Percentiles rank a stretch among this genome's conserved stretches.
Evolutionary conservation across 371 early-diverging fungal species (phyloP).

Genomic region (Batkoa obscura): DNA sequence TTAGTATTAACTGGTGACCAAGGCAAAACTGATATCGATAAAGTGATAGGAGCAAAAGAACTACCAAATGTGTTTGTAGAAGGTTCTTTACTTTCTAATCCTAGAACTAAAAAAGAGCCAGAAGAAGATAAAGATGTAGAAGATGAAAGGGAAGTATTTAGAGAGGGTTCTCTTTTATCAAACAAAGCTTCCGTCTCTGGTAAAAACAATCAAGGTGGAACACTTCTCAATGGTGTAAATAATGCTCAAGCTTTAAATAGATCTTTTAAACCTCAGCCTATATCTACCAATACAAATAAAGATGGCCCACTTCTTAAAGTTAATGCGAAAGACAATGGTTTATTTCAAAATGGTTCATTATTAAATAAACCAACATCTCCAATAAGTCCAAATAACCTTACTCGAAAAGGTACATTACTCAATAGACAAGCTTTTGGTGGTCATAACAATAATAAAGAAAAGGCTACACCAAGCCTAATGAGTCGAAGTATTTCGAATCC

Average conservation of each 20-base stretch:
- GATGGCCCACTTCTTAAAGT: slow-evolving; percentile 2
- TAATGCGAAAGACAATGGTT: slow-evolving; percentile 1
- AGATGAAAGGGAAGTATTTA: not conserved
- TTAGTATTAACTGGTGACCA: slow-evolving; percentile 4
- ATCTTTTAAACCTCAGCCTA: not conserved
- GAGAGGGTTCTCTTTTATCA: slow-evolving; percentile 1
- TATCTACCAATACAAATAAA: not conserved
- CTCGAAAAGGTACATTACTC: too few relatives aligned
- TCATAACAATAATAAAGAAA: too few relatives aligned
- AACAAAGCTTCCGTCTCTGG: not conserved
- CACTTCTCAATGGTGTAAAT: not conserved
- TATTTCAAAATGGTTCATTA: not conserved
- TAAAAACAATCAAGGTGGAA: not conserved
- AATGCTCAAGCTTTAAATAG: not conserved
- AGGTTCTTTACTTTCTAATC: slow-evolving; percentile 1
- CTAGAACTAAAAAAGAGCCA: not conserved
- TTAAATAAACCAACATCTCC: not conserved
- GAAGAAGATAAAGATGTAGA: not conserved
- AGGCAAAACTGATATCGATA: slow-evolving; percentile 6
- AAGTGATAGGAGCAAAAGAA: slow-evolving; percentile 1
- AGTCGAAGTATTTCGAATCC: not conserved
- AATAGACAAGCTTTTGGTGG: too few relatives aligned
- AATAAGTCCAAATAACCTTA: not conserved
- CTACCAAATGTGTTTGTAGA: slow-evolving; percentile 5
- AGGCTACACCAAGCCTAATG: not conserved